These are phyloP conservation scores for Ceratocystis harringtonii DNA, from an alignment of 2,329 filamentous ascomycete genomes.

Conservation along the genomic window DNA sequence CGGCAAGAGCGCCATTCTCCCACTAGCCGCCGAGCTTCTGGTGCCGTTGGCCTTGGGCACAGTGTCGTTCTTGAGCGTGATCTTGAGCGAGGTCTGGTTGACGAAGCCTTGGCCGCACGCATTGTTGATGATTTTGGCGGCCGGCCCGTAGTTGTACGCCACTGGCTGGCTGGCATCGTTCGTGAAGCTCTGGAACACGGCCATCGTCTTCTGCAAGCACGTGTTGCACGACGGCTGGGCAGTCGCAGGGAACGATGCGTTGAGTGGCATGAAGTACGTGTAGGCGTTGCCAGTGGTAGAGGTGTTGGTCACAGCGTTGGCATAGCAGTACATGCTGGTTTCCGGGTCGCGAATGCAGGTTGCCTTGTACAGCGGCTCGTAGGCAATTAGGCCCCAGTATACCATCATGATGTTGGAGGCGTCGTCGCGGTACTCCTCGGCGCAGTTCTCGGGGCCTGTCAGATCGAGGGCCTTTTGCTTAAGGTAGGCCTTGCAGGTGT, in stretches of 20 bases:
- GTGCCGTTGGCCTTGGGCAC: constrained; percentile 15
- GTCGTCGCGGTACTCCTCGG: constrained; percentile 48
- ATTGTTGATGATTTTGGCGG: constrained; percentile 59
- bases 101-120: constrained; percentile 44
- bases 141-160: constrained; percentile 50
- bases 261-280: constrained; percentile 75
- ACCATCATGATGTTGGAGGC: constrained; percentile 61
- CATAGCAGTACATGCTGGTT: constrained; percentile 62
- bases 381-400: constrained; percentile 60
- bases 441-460: constrained; percentile 48
- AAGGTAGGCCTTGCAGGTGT: constrained; percentile 52
- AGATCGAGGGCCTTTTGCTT: constrained; percentile 49
- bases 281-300: constrained; percentile 57
- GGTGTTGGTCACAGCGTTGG: constrained; percentile 65
- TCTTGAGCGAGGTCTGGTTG: constrained; percentile 34
- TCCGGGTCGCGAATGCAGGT: constrained; percentile 59
- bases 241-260: constrained; percentile 49
- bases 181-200: constrained; percentile 56
- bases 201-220: constrained; percentile 71
- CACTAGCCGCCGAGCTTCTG: background rate
- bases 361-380: constrained; percentile 62
- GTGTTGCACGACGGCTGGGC: constrained; percentile 58
- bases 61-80: constrained; percentile 19
- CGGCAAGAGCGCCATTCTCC: background rate
- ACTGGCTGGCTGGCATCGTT: constrained; percentile 52